Conservation (phyloP, 2,329 filamentous ascomycete species). For the Diaporthe vaccinii region DNA sequence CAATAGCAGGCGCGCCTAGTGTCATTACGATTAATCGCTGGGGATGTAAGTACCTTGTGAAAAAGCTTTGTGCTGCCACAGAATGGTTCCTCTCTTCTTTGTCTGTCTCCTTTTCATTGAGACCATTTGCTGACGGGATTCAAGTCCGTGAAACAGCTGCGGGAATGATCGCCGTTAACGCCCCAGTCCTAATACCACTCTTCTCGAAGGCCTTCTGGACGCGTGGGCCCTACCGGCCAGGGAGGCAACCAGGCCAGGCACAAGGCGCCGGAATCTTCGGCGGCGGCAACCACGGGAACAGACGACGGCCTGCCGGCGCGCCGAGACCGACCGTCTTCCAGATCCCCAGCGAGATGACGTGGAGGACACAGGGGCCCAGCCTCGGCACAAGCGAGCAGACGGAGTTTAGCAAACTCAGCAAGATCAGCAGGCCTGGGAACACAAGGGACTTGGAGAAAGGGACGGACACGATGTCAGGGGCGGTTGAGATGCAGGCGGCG, state of each 20-base stretch:
- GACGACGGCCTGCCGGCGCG: not conserved
- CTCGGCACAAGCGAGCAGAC: slow-evolving; percentile 8
- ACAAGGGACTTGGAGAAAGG: slow-evolving; percentile 16
- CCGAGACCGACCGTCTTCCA: not conserved
- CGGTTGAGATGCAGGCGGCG: not conserved
- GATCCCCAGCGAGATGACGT: slow-evolving; percentile 14
- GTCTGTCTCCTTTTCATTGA: not conserved
- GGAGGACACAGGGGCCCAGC: not conserved
- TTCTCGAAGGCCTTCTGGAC: slow-evolving; percentile 42
- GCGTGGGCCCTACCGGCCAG: slow-evolving; percentile 38
- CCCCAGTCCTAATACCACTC: slow-evolving; percentile 41
- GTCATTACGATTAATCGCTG: slow-evolving; percentile 47
- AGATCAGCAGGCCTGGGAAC: not conserved
- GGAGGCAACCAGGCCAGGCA: not conserved
- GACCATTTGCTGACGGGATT: not conserved
- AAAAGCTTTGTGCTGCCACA: not conserved
- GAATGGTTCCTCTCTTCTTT: not conserved
- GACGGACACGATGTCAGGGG: not conserved
- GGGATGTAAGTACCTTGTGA: slow-evolving; percentile 28
- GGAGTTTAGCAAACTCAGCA: slow-evolving; percentile 16
- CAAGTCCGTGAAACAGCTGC: slow-evolving; percentile 45
- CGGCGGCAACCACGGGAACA: not conserved
- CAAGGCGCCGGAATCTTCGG: not conserved
- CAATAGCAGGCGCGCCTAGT: slow-evolving; percentile 43
- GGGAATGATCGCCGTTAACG: slow-evolving; percentile 43